A percentile compares a stretch with the other conserved stretches of the same genome.
Conservation (phyloP, 2,329 filamentous ascomycete species). For the Ilyonectria destructans region DNA sequence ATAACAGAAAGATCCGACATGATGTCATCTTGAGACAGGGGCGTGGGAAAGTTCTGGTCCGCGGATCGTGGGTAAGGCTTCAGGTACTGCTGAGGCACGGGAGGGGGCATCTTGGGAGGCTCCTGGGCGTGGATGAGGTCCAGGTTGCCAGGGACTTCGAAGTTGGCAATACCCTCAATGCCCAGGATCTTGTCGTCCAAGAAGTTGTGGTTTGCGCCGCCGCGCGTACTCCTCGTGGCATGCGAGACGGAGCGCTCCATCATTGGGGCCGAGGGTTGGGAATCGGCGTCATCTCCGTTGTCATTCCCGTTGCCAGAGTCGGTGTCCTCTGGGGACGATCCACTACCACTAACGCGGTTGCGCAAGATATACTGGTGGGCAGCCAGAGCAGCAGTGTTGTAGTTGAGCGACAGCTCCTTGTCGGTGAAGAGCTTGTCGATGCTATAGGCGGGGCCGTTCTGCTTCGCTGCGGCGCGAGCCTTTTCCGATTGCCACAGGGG, state of each 20-base stretch:
- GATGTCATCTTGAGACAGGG: conserved; percentile 68
- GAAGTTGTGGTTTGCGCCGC: conserved; percentile 68
- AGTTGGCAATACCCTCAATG: conserved; percentile 73
- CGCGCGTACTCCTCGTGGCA: conserved; percentile 75
- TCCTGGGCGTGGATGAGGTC: conserved; percentile 70
- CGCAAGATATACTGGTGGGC: conserved; percentile 75
- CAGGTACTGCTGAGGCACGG: conserved; percentile 72
- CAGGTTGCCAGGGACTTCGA: conserved; percentile 73
- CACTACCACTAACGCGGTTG: conserved; percentile 68
- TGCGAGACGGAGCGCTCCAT: conserved; percentile 79
- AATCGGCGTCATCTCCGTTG: conserved; percentile 65
- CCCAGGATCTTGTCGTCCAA: conserved; percentile 72
- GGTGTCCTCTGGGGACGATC: conserved; percentile 68
- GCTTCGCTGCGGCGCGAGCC: conserved; percentile 67
- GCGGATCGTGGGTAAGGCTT: conserved; percentile 70
- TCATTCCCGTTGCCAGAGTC: conserved; percentile 69
- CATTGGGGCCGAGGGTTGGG: conserved; percentile 64
- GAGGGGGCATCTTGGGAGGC: conserved; percentile 71
- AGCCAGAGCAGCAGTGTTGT: conserved; percentile 75
- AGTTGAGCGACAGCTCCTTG: conserved; percentile 78
- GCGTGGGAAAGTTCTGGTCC: conserved; percentile 71
- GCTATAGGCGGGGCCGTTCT: conserved; percentile 74
- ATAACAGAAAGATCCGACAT: conserved; percentile 72
- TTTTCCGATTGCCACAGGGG: conserved; percentile 76
- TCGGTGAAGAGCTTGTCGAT: conserved; percentile 81